A percentile compares a stretch with the other conserved stretches of the same genome.
These are phyloP conservation scores for Alternaria infectoria DNA, from an alignment of 2,329 filamentous ascomycete species.

Conservation along the genomic window DNA sequence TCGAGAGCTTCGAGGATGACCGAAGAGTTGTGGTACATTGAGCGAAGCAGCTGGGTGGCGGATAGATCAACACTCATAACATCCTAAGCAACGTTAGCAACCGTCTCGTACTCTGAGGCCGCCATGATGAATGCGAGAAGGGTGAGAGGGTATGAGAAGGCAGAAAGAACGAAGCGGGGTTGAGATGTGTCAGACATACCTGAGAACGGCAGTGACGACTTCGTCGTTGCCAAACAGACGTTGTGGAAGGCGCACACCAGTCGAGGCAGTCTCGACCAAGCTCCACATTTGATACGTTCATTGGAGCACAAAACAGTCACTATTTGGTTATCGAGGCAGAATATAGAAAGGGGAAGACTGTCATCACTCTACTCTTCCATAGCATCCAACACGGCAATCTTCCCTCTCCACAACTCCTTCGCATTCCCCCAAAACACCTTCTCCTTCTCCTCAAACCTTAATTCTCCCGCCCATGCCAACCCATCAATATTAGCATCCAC, in stretches of 20 bases:
- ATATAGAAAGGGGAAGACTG: neutral
- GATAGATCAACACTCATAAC: neutral
- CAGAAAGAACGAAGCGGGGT: neutral
- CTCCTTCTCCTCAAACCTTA: slow-evolving; percentile 32
- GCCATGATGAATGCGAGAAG: neutral
- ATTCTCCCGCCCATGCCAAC: slow-evolving; percentile 29
- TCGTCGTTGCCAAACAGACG: neutral
- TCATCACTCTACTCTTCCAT: neutral
- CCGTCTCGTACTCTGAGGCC: neutral
- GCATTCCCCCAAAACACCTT: slow-evolving; percentile 37
- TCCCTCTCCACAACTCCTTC: slow-evolving; percentile 33
- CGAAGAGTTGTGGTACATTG: neutral
- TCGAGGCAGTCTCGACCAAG: neutral
- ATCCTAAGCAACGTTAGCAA: neutral
- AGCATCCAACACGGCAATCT: slow-evolving; percentile 13
- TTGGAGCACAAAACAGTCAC: neutral
- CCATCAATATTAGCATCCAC: slow-evolving; percentile 41
- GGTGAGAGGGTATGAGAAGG: neutral
- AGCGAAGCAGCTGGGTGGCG: neutral
- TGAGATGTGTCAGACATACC: neutral
- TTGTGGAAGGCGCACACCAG: neutral
- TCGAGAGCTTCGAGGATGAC: neutral
- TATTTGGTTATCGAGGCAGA: neutral
- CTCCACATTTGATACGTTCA: neutral
- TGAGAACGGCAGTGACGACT: neutral